Evolutionary conservation across 345 rosid species (phyloP), one percentile per base, ranked within the genome.

Genomic region (Salix brachista): DNA sequence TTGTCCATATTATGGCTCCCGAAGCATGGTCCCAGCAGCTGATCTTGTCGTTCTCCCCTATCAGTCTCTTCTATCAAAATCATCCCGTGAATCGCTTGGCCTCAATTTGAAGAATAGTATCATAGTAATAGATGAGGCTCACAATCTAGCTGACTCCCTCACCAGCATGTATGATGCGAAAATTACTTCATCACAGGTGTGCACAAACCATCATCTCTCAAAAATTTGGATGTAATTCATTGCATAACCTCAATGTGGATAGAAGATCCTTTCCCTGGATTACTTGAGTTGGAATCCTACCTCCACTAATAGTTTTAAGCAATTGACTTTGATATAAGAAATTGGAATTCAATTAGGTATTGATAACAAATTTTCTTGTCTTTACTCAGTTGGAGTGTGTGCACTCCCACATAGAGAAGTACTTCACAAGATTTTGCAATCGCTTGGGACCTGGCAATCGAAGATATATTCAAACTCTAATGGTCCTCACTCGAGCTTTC

Each of bases 81-180:
- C 97, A 48, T 90, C 99, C n/a, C 91, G 97, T 46, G 97, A 95
- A 72, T 88, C 93, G 66, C 97, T 95, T 75, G 97, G 94, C 28
- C 87, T 95, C 67, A 87, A 84, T 77, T 86, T 93, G 91, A 91
- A 89, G 83, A 87, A 88, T 28, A 91, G 73, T 83, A 87, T 95
- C 75, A 88, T 95, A 74, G 90, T 95, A 72, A 90, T 95, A 76
- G 99, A 93, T 44, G 99, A 95, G 87, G 99, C 97, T 76, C 97
- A 95, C 84, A 95, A 95, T 84, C 87, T 95, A 71, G 99, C 99
- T 72, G 99, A 95, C 84, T 90, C 99, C 52, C 93, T 95, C 71
- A 89, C 88, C 81, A 89, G 87, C 86, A 93, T 95, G 94, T 89
- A 93, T 72, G 94, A 91, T 78, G 89, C 97, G 4, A 95, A 83